These are phyloP conservation scores for Hypoxylon sp. DNA, from an alignment of 2,329 filamentous ascomycete genomes.

Conservation along the genomic window DNA sequence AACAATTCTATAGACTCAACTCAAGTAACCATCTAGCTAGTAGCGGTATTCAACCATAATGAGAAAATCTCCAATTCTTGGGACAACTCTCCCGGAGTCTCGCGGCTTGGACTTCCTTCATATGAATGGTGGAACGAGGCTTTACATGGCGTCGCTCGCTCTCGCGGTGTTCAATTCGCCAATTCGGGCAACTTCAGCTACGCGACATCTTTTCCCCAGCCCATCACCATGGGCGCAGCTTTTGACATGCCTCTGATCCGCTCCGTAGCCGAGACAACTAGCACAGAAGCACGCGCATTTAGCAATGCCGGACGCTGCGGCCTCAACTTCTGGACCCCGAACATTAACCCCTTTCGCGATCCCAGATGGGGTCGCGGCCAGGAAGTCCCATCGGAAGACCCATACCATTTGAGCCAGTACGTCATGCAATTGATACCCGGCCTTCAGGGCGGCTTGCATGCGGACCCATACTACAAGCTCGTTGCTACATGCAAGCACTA, in stretches of 20 bases:
- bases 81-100: constrained; percentile 61
- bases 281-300: constrained; percentile 75
- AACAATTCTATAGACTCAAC: not conserved
- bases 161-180: constrained; percentile 69
- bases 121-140: constrained; percentile 74
- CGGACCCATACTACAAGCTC: constrained; percentile 56
- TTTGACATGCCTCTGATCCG: constrained; percentile 75
- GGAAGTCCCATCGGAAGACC: constrained; percentile 73
- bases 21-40: constrained; percentile 60
- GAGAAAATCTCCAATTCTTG: constrained; percentile 68
- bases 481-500: constrained; percentile 73
- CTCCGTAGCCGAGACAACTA: constrained; percentile 68
- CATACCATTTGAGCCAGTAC: constrained; percentile 66
- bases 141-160: constrained; percentile 69
- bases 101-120: constrained; percentile 67
- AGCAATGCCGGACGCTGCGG: constrained; percentile 71
- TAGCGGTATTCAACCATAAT: constrained; percentile 65
- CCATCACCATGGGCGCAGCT: constrained; percentile 73
- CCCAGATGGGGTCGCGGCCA: constrained; percentile 74
- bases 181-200: constrained; percentile 66
- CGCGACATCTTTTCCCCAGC: constrained; percentile 76
- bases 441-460: constrained; percentile 60
- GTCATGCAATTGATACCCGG: constrained; percentile 68
- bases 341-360: constrained; percentile 76
- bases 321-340: constrained; percentile 75